Percentiles rank a stretch among this genome's conserved stretches.
Conservation (phyloP, 2,329 filamentous ascomycete genomes). For the Beauveria varroae region DNA sequence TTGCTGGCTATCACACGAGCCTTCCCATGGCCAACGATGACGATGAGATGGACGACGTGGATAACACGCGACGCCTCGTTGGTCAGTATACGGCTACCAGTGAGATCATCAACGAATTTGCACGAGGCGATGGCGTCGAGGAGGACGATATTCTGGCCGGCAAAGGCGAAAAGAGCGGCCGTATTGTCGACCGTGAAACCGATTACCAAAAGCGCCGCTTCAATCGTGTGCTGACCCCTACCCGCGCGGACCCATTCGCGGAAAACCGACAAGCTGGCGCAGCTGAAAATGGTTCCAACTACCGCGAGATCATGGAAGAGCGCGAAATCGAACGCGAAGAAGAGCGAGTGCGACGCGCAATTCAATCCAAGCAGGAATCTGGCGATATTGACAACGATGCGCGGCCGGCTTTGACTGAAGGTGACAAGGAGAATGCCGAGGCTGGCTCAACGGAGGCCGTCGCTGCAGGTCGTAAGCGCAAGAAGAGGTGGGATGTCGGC, state of each 20-base stretch:
- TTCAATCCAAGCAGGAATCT: conserved; percentile 58
- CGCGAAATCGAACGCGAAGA: conserved; percentile 92
- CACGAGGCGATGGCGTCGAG: conserved; percentile 74
- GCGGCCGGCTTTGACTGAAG: conserved; percentile 66
- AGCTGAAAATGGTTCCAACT: conserved; percentile 67
- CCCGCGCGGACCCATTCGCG: conserved; percentile 78
- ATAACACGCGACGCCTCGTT: conserved; percentile 69
- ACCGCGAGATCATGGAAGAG: conserved; percentile 83
- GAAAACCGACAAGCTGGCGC: conserved; percentile 62
- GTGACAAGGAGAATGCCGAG: conserved; percentile 66
- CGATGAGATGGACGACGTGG: conserved; percentile 68
- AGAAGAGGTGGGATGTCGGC: conserved; percentile 88
- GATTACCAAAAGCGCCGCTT: conserved; percentile 97
- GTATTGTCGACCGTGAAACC: conserved; percentile 88
- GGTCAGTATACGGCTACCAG: conserved; percentile 94
- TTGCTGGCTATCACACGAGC: conserved; percentile 82
- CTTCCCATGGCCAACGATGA: conserved; percentile 74
- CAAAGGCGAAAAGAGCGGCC: conserved; percentile 76
- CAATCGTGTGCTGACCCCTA: conserved; percentile 78
- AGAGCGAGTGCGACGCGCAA: conserved; percentile 71
- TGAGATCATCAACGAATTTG: conserved; percentile 90
- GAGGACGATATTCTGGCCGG: conserved; percentile 85
- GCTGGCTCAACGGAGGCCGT: conserved; percentile 59
- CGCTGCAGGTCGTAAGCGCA: conserved; percentile 66
- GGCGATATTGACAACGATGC: conserved; percentile 56